Percentiles rank a stretch among this genome's conserved stretches.
Evolutionary conservation across 2,329 filamentous ascomycete species (phyloP).

Genomic region (Claviceps pazoutovae): DNA sequence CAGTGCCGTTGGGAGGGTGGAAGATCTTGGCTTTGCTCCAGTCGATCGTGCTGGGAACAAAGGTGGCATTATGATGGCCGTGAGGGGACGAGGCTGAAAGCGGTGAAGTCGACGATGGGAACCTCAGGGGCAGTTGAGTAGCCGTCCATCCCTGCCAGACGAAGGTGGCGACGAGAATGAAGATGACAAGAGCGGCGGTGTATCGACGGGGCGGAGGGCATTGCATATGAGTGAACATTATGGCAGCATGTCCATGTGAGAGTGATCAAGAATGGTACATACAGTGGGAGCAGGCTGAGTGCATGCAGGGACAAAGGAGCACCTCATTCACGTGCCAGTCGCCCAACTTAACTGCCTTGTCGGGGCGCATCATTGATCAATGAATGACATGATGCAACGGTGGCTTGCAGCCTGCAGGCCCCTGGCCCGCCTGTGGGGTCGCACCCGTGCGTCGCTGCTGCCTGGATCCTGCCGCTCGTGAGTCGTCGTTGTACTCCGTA

Average conservation of each 20-base stretch:
- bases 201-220: slow-evolving; percentile 21
- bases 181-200: slow-evolving; percentile 15
- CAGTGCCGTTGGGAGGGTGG: slow-evolving; percentile 18
- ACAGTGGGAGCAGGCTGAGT: too few relatives aligned
- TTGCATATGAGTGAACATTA: slow-evolving; percentile 19
- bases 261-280: too few relatives aligned
- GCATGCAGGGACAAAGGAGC: background rate
- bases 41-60: slow-evolving; percentile 24
- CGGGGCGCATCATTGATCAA: too few relatives aligned
- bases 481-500: too few relatives aligned
- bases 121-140: slow-evolving; percentile 8
- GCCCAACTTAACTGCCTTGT: too few relatives aligned
- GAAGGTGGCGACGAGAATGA: slow-evolving; percentile 14
- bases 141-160: slow-evolving; percentile 15
- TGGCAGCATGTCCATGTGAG: background rate
- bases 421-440: too few relatives aligned
- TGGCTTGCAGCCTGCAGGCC: too few relatives aligned
- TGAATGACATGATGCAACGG: too few relatives aligned
- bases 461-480: background rate
- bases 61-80: slow-evolving; percentile 15
- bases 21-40: slow-evolving; percentile 21
- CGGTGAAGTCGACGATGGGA: background rate
- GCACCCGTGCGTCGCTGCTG: too few relatives aligned
- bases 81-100: background rate
- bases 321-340: background rate